These are phyloP conservation scores for Teratosphaeria nubilosa DNA, from an alignment of 2,329 filamentous ascomycete species.

Conservation along the genomic window DNA sequence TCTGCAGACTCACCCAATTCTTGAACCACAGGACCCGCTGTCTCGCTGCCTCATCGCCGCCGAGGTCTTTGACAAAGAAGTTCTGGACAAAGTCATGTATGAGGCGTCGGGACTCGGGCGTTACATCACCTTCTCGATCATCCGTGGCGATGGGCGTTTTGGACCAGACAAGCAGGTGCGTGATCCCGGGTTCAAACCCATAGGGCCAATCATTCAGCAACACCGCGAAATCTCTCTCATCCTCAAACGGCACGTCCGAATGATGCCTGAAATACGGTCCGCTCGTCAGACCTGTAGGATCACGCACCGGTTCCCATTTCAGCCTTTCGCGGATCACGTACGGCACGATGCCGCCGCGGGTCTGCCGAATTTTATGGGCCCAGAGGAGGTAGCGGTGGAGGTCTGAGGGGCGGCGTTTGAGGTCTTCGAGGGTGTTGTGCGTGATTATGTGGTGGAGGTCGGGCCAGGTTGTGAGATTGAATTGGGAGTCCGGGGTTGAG, in stretches of 20 bases:
- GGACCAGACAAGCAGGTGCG: constrained; percentile 49
- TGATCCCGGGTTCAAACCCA: constrained; percentile 44
- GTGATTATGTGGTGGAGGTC: constrained; percentile 43
- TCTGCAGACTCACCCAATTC: constrained; percentile 53
- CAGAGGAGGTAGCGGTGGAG: constrained; percentile 51
- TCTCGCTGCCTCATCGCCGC: constrained; percentile 6
- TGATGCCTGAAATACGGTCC: constrained; percentile 31
- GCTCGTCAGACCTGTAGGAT: constrained; percentile 3
- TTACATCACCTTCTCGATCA: constrained; percentile 39
- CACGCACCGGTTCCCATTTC: constrained; percentile 35
- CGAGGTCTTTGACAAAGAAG: constrained; percentile 39
- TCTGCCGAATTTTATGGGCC: constrained; percentile 43
- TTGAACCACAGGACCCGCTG: constrained; percentile 54
- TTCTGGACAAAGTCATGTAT: constrained; percentile 41
- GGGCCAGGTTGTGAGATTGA: constrained; percentile 42
- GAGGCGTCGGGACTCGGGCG: constrained; percentile 36
- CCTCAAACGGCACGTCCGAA: constrained; percentile 43
- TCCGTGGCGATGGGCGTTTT: constrained; percentile 41
- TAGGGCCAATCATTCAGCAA: constrained; percentile 57
- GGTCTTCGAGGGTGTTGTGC: constrained; percentile 43
- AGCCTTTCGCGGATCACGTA: constrained; percentile 48
- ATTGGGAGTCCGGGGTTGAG: constrained; percentile 43
- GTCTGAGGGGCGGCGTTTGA: constrained; percentile 51
- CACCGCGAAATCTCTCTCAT: constrained; percentile 45
- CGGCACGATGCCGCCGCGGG: constrained; percentile 46